phyloP scores from a whole-genome alignment of 129 eudicot species.

The Oenanthe sinensis region DNA sequence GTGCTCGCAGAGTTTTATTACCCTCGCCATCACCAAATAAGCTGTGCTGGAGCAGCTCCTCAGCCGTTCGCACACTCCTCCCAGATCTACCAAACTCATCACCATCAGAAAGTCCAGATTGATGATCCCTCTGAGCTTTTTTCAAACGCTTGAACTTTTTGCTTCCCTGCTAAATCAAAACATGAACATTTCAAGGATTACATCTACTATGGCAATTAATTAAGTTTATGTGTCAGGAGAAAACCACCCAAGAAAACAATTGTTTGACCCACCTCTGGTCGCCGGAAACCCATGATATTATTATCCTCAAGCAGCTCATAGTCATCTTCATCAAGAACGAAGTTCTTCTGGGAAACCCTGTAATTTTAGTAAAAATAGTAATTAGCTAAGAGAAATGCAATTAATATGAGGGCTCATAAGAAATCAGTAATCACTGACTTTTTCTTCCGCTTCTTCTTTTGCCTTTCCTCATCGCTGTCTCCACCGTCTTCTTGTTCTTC shows the following conservation, averaged over 20 bases:
- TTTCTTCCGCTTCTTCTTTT: slow-evolving; percentile 75
- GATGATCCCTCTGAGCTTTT: slow-evolving; percentile 70
- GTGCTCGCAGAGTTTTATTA: slow-evolving; percentile 21
- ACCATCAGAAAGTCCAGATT: slow-evolving; percentile 64
- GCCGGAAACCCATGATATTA: slow-evolving; percentile 53
- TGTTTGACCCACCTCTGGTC: slow-evolving; percentile 40
- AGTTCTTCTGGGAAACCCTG: slow-evolving; percentile 71
- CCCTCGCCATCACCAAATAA: slow-evolving; percentile 85
- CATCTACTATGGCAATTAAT: slow-evolving; percentile 8
- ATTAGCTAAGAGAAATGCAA: neutral
- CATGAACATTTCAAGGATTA: neutral
- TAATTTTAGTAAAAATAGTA: slow-evolving; percentile 12
- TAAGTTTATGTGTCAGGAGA: slow-evolving; percentile 12
- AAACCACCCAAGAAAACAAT: neutral
- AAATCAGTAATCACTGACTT: slow-evolving; percentile 26
- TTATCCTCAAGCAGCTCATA: slow-evolving; percentile 88
- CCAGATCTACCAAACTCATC: slow-evolving; percentile 53
- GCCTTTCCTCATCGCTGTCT: slow-evolving; percentile 60
- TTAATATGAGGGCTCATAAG: neutral
- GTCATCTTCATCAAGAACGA: slow-evolving; percentile 85
- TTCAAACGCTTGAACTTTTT: slow-evolving; percentile 84
- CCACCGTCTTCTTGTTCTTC: slow-evolving; percentile 71
- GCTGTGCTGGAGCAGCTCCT: slow-evolving; percentile 59
- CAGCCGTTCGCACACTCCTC: slow-evolving; percentile 55
- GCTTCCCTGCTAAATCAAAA: slow-evolving; percentile 42